Base-by-base conservation (phyloP, 1,139 yeast species). In the Yarrowia galli region DNA sequence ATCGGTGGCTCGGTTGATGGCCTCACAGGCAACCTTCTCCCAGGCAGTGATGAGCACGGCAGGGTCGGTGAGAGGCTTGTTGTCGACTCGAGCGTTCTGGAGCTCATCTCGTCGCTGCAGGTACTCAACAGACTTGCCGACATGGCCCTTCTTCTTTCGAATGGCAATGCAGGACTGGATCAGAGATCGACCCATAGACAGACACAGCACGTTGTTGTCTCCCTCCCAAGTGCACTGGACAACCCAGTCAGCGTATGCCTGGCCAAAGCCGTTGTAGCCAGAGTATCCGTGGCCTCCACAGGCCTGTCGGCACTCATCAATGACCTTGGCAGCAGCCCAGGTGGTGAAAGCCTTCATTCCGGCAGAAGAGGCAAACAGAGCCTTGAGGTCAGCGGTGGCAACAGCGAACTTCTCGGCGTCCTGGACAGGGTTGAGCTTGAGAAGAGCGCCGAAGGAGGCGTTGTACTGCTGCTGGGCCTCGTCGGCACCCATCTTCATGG, bases 221-320 rank as follows among this genome's bases (percentile, higher is more conserved):
- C 98, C 98, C 81, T 92, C 98, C 98, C 98, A 92, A 25, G 97
- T 92, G 79, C 97, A 91, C 81, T 92, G 97, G 65, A 92, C 98
- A 38, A 91, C 97, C 92, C 97, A 93, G 78, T 92, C 98, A 70
- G 86, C 85, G 79, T 86, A 91, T 36, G 93, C 95, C 76, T 89
- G 91, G 68, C 97, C 97, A 76, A 92, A 91, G 3, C 95, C 97
- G 72, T 91, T 87, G 81, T 92, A 92, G 23, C 93, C 86, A 35
- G 96, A 91, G 79, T 92, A 92, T 54, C 98, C 98, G 76, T 92
- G 97, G 65, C 98, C 98, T 79, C 98, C 98, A 80, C 97, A 92
- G 16, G 97, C 85, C 81, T 92, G 98, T 79, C 98, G 87, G 71
- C 92, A 85, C 80, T 92, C 92, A 76, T 91, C 97, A 75, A 92